These are phyloP conservation scores for Fusarium kyushuense DNA, from an alignment of 2,329 filamentous ascomycete genomes.

Conservation along the genomic window DNA sequence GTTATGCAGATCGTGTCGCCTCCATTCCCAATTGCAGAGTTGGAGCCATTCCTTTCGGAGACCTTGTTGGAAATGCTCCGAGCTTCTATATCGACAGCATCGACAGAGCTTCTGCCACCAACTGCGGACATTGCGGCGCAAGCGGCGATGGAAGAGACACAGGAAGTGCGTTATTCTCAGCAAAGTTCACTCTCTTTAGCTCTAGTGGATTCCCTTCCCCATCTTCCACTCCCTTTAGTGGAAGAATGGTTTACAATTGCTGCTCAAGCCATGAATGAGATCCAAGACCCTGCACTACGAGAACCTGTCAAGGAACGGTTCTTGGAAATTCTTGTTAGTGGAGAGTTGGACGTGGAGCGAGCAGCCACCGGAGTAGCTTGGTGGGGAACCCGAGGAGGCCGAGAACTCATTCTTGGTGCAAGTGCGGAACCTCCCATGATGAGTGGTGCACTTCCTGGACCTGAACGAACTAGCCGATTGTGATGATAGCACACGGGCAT, in stretches of 20 bases:
- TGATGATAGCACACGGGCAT: constrained; percentile 42
- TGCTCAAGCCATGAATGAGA: constrained; percentile 73
- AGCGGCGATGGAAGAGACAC: constrained; percentile 41
- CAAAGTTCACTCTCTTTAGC: constrained; percentile 82
- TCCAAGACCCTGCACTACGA: constrained; percentile 72
- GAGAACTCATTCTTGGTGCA: constrained; percentile 60
- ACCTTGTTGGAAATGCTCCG: constrained; percentile 83
- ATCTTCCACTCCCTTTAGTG: constrained; percentile 75
- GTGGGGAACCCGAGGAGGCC: constrained; percentile 77
- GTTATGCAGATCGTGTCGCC: constrained; percentile 85
- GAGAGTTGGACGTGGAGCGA: constrained; percentile 90
- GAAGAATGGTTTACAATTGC: constrained; percentile 84
- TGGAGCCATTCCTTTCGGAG: constrained; percentile 82
- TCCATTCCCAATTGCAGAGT: constrained; percentile 78
- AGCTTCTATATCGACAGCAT: constrained; percentile 66
- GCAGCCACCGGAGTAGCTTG: constrained; percentile 83
- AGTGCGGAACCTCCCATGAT: constrained; percentile 56
- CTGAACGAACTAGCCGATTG: constrained; percentile 53
- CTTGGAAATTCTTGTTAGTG: constrained; percentile 82
- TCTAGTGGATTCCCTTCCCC: constrained; percentile 82
- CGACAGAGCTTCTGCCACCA: constrained; percentile 57
- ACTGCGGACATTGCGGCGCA: constrained; percentile 54
- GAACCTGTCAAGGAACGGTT: constrained; percentile 76
- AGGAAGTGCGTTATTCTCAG: constrained; percentile 70
- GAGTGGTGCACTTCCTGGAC: constrained; percentile 64